Conservation (phyloP, 176 grass and related monocot genomes). For the Pontederia paniculata region DNA sequence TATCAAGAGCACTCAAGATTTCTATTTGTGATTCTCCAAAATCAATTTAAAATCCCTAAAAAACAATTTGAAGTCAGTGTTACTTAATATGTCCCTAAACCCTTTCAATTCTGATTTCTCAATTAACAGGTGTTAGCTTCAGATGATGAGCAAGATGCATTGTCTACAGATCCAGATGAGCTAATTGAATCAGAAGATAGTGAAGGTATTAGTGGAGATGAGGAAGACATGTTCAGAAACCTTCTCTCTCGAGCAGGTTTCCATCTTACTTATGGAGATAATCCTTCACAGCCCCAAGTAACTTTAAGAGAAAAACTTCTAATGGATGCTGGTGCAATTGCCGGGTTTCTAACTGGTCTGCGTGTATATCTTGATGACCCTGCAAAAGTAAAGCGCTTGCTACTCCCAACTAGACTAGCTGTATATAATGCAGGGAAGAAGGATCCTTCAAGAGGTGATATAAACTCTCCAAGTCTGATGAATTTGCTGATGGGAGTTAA, state of each 20-base stretch:
- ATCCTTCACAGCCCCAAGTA: constrained; percentile 51
- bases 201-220: constrained; percentile 53
- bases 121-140: constrained; percentile 68
- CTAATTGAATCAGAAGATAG: constrained; percentile 69
- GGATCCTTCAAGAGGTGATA: constrained; percentile 38
- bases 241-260: constrained; percentile 75
- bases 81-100: too few species aligned
- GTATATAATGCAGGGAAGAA: constrained; percentile 38
- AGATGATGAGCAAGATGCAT: constrained; percentile 82
- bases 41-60: too few species aligned
- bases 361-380: constrained; percentile 82
- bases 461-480: constrained; percentile 54
- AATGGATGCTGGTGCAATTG: constrained; percentile 65
- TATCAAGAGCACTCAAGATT: too few species aligned
- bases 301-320: constrained; percentile 76
- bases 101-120: background rate
- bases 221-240: constrained; percentile 70
- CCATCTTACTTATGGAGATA: constrained; percentile 59
- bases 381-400: constrained; percentile 74
- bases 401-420: constrained; percentile 69
- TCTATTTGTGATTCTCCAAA: too few species aligned
- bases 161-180: constrained; percentile 74
- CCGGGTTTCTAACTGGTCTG: constrained; percentile 69
- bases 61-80: too few species aligned
- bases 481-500: constrained; percentile 81